These are phyloP conservation scores for Hypomontagnella submonticulosa DNA, from an alignment of 495 filamentous ascomycete species.

Conservation along the genomic window DNA sequence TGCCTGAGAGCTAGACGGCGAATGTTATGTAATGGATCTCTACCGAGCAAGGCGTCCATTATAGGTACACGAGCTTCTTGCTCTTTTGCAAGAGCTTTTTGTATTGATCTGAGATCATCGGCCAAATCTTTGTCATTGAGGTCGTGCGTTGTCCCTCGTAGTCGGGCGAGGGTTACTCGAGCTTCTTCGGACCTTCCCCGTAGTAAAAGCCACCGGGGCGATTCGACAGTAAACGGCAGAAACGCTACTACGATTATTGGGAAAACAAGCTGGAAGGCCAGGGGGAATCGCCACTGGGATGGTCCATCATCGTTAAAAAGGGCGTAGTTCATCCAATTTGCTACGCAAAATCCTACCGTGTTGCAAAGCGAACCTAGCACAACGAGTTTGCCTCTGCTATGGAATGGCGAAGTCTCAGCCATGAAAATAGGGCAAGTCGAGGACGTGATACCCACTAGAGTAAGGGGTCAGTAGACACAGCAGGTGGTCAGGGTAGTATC, in stretches of 20 bases:
- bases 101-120: conserved; percentile 42
- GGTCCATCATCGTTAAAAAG: conserved; percentile 42
- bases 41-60: conserved; percentile 30
- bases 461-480: conserved; percentile 27
- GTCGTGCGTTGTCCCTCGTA: conserved; percentile 35
- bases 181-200: conserved; percentile 44
- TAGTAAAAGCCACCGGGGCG: conserved; percentile 46
- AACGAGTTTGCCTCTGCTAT: conserved; percentile 49
- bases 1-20: conserved; percentile 44
- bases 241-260: conserved; percentile 43
- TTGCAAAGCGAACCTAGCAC: conserved; percentile 48
- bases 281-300: conserved; percentile 54
- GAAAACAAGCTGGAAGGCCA: conserved; percentile 54
- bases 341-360: conserved; percentile 48
- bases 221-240: conserved; percentile 45
- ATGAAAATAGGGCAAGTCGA: conserved; percentile 45
- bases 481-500: conserved; percentile 15
- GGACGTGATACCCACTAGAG: conserved; percentile 42
- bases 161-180: conserved; percentile 37
- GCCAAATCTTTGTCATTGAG: conserved; percentile 42
- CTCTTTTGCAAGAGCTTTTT: conserved; percentile 39
- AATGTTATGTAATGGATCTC: conserved; percentile 39
- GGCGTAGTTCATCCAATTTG: conserved; percentile 52
- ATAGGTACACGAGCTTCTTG: conserved; percentile 27
- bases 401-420: conserved; percentile 45